Conservation (phyloP, 169 alveolate species). For the Cryptosporidium ubiquitum region DNA sequence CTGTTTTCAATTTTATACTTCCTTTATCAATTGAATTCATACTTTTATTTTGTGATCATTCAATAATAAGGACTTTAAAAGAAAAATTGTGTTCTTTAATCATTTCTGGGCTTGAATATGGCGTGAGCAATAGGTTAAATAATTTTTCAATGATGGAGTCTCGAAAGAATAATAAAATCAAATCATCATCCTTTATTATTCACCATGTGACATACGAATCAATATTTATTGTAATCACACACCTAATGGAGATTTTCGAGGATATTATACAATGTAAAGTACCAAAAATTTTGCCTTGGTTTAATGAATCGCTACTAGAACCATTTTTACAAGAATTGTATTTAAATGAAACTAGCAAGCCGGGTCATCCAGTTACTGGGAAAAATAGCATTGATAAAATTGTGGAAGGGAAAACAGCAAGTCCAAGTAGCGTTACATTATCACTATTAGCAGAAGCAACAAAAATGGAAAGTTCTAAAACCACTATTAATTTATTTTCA, state of each 20-base stretch:
- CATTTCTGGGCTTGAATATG: slow-evolving; percentile 33
- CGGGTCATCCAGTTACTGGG: not conserved
- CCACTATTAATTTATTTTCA: not conserved
- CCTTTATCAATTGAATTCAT: slow-evolving; percentile 51
- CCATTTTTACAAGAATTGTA: slow-evolving; percentile 45
- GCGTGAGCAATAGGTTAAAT: not conserved
- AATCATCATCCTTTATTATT: slow-evolving; percentile 4
- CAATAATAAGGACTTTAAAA: slow-evolving; percentile 13
- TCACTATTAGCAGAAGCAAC: slow-evolving; percentile 72
- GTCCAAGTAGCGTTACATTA: slow-evolving; percentile 52
- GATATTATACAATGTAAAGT: slow-evolving; percentile 30
- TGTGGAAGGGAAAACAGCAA: not conserved
- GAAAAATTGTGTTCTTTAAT: slow-evolving; percentile 59
- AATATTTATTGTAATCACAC: slow-evolving; percentile 62
- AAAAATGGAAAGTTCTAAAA: slow-evolving; percentile 22
- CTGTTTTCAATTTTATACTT: slow-evolving; percentile 45
- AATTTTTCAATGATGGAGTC: not conserved
- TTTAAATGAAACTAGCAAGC: not conserved
- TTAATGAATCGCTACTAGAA: slow-evolving; percentile 54
- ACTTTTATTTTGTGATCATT: slow-evolving; percentile 16
- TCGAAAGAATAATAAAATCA: not conserved
- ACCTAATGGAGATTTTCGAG: slow-evolving; percentile 57
- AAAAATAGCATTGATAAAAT: not conserved
- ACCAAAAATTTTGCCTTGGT: slow-evolving; percentile 63
- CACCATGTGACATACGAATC: slow-evolving; percentile 66